These are phyloP conservation scores for Boletus tylopilopsis DNA, from an alignment of 768 basidiomycete genomes.

Conservation along the genomic window DNA sequence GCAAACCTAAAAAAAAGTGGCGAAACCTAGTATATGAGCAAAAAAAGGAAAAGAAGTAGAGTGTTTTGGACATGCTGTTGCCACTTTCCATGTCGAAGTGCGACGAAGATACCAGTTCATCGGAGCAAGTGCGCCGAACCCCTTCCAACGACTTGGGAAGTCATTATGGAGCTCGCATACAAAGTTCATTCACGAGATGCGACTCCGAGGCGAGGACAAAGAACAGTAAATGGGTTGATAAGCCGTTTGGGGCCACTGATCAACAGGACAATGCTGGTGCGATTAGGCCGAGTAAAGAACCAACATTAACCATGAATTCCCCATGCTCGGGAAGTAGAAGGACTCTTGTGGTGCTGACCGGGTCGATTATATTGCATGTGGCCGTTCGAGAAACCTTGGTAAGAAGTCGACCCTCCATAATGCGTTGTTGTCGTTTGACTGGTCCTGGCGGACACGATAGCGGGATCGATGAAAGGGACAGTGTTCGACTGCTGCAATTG, in stretches of 20 bases:
- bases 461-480: slow-evolving; percentile 19
- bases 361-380: slow-evolving; percentile 14
- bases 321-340: slow-evolving; percentile 21
- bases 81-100: slow-evolving; percentile 8
- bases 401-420: slow-evolving; percentile 6
- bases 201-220: not conserved
- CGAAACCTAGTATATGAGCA: not conserved
- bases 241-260: slow-evolving; percentile 5
- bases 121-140: not conserved
- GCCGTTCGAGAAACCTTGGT: slow-evolving; percentile 11
- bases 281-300: not conserved
- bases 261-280: not conserved
- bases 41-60: not conserved
- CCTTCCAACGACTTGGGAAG: not conserved
- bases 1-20: slow-evolving; percentile 1
- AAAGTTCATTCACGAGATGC: not conserved
- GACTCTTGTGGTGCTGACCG: slow-evolving; percentile 20
- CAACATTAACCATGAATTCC: slow-evolving; percentile 21
- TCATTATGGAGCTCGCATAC: not conserved
- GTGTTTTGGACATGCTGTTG: not conserved
- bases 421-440: slow-evolving; percentile 1
- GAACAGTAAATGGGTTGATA: slow-evolving; percentile 9
- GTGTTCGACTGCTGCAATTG: slow-evolving; percentile 12
- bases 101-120: not conserved
- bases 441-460: slow-evolving; percentile 17